Conservation (phyloP, 352 stramenopile genomes). For the Phytophthora podocarpi region DNA sequence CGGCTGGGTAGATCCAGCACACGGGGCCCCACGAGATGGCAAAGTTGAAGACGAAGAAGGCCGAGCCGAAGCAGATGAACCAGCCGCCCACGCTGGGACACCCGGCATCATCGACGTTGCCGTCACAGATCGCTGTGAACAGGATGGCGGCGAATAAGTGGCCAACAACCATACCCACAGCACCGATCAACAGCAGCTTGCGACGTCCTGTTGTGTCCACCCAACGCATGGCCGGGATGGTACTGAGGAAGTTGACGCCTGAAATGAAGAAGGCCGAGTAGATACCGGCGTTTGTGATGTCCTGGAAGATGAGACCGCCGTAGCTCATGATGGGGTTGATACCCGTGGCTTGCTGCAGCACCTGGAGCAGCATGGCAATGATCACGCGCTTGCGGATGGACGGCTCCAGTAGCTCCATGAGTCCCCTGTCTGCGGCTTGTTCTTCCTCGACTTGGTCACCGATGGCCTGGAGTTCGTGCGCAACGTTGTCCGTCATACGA, state of each 20-base stretch:
- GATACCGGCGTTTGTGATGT: constrained; percentile 37
- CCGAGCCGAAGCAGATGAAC: constrained; percentile 7
- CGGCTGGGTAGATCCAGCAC: constrained; percentile 10
- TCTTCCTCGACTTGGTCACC: constrained; percentile 39
- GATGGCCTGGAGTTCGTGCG: constrained; percentile 37
- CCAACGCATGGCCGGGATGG: constrained; percentile 11
- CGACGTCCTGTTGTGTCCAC: constrained; percentile 7
- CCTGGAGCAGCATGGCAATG: constrained; percentile 41
- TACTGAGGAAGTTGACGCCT: constrained; percentile 16
- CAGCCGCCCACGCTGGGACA: neutral
- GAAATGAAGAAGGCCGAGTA: constrained; percentile 19
- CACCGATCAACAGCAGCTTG: constrained; percentile 7
- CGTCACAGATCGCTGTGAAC: constrained; percentile 12
- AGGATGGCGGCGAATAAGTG: constrained; percentile 15
- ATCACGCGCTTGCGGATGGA: constrained; percentile 32
- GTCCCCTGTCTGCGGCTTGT: constrained; percentile 8
- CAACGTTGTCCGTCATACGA: constrained; percentile 28
- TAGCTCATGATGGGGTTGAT: constrained; percentile 44
- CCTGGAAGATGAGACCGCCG: constrained; percentile 33
- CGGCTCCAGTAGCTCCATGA: constrained; percentile 37
- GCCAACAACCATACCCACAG: constrained; percentile 7
- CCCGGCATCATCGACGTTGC: neutral
- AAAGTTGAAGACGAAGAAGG: constrained; percentile 15
- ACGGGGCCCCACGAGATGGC: constrained; percentile 13
- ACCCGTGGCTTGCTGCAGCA: constrained; percentile 43